Percentiles rank a stretch among this genome's conserved stretches.
These are phyloP conservation scores for Carex kokanica DNA, from an alignment of 176 grass and related monocot species.

Conservation along the genomic window DNA sequence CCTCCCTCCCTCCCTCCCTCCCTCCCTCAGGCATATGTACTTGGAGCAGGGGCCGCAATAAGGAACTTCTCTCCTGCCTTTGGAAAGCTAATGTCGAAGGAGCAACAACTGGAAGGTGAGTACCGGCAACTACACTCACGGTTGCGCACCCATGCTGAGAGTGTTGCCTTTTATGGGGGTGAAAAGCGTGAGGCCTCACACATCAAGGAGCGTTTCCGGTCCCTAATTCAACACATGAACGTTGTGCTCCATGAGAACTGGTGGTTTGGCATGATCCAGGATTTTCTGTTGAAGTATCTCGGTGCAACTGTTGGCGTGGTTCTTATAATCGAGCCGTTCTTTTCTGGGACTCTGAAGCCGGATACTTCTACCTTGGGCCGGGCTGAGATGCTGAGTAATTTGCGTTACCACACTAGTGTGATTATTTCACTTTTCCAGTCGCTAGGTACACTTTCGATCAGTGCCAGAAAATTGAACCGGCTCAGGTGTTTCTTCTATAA, in stretches of 20 bases:
- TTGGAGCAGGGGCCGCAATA: constrained; percentile 80
- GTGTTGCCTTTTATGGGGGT: constrained; percentile 97
- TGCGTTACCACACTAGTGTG: constrained; percentile 95
- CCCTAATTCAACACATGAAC: constrained; percentile 78
- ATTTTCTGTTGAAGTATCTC: constrained; percentile 96
- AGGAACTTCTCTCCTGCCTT: constrained; percentile 94
- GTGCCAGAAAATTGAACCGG: constrained; percentile 89
- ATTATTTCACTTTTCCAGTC: constrained; percentile 98
- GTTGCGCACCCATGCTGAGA: constrained; percentile 95
- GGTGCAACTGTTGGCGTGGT: constrained; percentile 95
- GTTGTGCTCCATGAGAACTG: constrained; percentile 88
- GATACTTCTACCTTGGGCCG: constrained; percentile 92
- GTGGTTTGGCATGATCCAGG: constrained; percentile 99
- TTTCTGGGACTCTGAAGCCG: constrained; percentile 85
- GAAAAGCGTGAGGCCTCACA: constrained; percentile 82
- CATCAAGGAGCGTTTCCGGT: constrained; percentile 73
- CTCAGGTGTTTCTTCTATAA: constrained; percentile 50
- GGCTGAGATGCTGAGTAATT: constrained; percentile 97
- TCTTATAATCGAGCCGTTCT: constrained; percentile 97
- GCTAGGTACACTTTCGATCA: constrained; percentile 86
- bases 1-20: not conserved
- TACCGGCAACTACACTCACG: constrained; percentile 97
- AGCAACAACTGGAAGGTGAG: constrained; percentile 94
- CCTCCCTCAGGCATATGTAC: constrained; percentile 77
- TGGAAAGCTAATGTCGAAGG: constrained; percentile 87